Conservation (phyloP, 441 rosid species). For the Pelargonium australe region DNA sequence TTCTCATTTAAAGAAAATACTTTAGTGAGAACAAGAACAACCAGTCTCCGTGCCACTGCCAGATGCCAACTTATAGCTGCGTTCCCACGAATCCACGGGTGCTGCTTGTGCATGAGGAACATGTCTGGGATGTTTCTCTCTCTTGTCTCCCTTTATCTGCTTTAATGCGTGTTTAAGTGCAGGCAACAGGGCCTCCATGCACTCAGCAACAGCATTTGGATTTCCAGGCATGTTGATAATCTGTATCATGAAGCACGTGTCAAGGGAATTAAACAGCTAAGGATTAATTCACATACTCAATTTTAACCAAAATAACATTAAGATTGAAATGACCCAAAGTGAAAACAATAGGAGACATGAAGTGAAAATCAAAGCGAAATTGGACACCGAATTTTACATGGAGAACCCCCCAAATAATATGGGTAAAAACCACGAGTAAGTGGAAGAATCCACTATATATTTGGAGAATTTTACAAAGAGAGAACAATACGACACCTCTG, state of each 20-base stretch:
- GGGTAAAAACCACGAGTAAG: too few species aligned
- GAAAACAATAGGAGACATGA: too few species aligned
- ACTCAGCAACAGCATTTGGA: conserved; percentile 90
- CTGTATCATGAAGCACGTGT: conserved; percentile 26
- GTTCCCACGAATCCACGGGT: conserved; percentile 65
- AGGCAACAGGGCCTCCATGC: conserved; percentile 86
- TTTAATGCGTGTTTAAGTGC: conserved; percentile 83
- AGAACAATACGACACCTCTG: too few species aligned
- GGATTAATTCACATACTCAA: background rate
- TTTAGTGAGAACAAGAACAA: conserved; percentile 59
- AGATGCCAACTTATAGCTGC: conserved; percentile 55
- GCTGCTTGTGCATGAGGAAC: conserved; percentile 60
- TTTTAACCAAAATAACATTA: too few species aligned
- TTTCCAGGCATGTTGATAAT: conserved; percentile 98
- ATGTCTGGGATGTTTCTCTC: conserved; percentile 87
- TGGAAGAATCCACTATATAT: too few species aligned
- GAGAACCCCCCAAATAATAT: too few species aligned
- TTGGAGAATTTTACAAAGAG: too few species aligned
- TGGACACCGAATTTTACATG: too few species aligned
- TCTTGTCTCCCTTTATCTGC: conserved; percentile 89
- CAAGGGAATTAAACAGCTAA: background rate
- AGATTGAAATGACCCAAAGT: too few species aligned
- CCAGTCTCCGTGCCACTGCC: conserved; percentile 25
- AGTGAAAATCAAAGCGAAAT: too few species aligned
- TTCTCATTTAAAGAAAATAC: background rate